These are phyloP conservation scores for Coemansia umbellata DNA, from an alignment of 192 early-diverging fungal genomes.

Conservation along the genomic window DNA sequence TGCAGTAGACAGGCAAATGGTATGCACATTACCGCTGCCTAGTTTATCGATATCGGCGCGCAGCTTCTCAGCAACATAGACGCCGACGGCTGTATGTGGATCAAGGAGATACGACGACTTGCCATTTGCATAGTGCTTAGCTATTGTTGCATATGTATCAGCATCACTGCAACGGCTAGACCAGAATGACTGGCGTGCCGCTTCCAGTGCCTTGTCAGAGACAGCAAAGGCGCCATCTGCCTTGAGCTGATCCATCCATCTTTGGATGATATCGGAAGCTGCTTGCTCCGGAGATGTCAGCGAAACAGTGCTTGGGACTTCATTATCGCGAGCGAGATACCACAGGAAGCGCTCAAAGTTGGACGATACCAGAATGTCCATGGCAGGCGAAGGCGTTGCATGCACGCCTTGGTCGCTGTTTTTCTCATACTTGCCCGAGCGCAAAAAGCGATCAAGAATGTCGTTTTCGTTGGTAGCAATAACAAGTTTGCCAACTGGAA, in stretches of 20 bases:
- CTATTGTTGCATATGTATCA: conserved; percentile 75
- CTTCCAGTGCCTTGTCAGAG: conserved; percentile 53
- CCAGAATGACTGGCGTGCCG: conserved; percentile 68
- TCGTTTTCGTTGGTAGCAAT: conserved; percentile 98
- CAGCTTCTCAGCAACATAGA: conserved; percentile 71
- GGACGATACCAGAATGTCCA: conserved; percentile 95
- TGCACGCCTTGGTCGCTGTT: conserved; percentile 56
- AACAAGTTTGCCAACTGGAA: conserved; percentile 76
- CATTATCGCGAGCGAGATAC: conserved; percentile 73
- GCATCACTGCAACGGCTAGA: conserved; percentile 69
- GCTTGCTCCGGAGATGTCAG: conserved; percentile 39
- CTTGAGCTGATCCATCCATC: conserved; percentile 81
- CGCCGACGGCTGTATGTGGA: conserved; percentile 95
- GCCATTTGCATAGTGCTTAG: conserved; percentile 57
- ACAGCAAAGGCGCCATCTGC: conserved; percentile 69
- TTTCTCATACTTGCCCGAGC: conserved; percentile 79
- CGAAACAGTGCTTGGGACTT: conserved; percentile 27
- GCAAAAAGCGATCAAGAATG: conserved; percentile 93
- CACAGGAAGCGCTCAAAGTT: conserved; percentile 98
- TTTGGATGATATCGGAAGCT: conserved; percentile 57
- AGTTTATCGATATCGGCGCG: conserved; percentile 10
- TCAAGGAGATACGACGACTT: conserved; percentile 73
- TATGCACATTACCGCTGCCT: conserved; percentile 6
- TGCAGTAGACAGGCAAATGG: conserved; percentile 83
- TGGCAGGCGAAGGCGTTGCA: conserved; percentile 87